Evolutionary conservation across 2,329 filamentous ascomycete species (phyloP).

Genomic region (Calycina marina): DNA sequence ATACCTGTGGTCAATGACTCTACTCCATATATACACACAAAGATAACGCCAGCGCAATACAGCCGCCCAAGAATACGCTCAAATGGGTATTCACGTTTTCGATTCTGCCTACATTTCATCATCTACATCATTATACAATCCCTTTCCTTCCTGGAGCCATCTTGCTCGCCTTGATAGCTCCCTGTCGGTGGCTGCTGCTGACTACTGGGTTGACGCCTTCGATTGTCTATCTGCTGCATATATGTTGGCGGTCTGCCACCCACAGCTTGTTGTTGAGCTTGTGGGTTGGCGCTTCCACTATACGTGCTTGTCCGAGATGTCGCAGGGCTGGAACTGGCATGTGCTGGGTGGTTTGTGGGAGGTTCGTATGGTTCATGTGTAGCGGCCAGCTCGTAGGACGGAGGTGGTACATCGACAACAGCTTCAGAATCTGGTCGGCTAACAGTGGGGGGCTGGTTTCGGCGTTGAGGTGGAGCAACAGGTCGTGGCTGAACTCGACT

Average conservation of each 20-base stretch:
- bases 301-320: not conserved
- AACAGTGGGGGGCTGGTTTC: conserved; percentile 27
- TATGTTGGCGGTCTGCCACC: not conserved
- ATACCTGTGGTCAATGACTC: too few species aligned
- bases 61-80: too few species aligned
- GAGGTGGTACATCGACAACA: conserved; percentile 40
- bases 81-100: too few species aligned
- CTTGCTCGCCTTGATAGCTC: not conserved
- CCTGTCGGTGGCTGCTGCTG: not conserved
- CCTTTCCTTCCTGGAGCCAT: conserved; percentile 8
- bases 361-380: conserved; percentile 39
- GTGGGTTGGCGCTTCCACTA: not conserved
- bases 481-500: conserved; percentile 4
- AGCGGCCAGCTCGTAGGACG: conserved; percentile 51
- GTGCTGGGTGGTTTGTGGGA: conserved; percentile 29
- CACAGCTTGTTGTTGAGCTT: not conserved
- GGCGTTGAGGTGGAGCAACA: conserved; percentile 6
- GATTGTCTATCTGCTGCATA: not conserved
- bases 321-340: conserved; percentile 15
- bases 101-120: too few species aligned
- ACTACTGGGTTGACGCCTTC: not conserved
- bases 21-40: too few species aligned
- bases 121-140: conserved; percentile 16
- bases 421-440: conserved; percentile 21
- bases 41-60: too few species aligned